Base-by-base conservation (phyloP, 2,329 filamentous ascomycete species). In the Diaporthe citri region DNA sequence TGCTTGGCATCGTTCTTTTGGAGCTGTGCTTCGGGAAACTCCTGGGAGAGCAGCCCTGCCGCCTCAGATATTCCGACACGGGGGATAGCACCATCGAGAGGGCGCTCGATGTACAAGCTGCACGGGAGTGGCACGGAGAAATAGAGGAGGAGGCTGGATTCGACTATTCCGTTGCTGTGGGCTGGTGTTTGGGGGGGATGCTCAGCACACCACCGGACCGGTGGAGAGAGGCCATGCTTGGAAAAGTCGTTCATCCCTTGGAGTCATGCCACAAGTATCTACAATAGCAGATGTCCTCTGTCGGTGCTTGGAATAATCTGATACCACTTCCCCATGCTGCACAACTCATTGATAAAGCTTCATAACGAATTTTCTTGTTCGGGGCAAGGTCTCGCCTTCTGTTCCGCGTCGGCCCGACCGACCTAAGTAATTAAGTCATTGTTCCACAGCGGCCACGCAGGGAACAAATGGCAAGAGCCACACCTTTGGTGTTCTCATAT, bases 1-100 rank as follows among this genome's bases (percentile, higher is more conserved):
- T 46, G 39, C 59, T 64, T 46, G 59, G 39, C 41, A 25, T 64
- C 6, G 59, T 64, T 17, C 41, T 46, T 1, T 8, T 64, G 17
- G 59, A 64, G 10, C 36, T 64, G n/a, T 64, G 39, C 17, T 64
- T 64, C 17, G 59, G 59, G 25, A 31, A 64, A 43, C 39, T 46
- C 8, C 3, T 64, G 15, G 13, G 5, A 31, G 39, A 64, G 9
- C 59, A 64, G 4, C 6, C 59, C 12, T 28, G 17, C 25, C 39
- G 59, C 4, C 25, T 31, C 8, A 31, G 8, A n/a, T 48, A 46
- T 20, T 22, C 41, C 8, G 12, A 22, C 4, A 46, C 41, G 7
- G 25, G 41, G 0, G 20, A 66, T 8, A 8, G 10, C 0, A 34
- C 12, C 20, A n/a, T 66, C 10, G 41, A 66, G 17, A 66, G 41